phyloP scores from a whole-genome alignment of 352 stramenopile species.

The Phytophthora sp. region DNA sequence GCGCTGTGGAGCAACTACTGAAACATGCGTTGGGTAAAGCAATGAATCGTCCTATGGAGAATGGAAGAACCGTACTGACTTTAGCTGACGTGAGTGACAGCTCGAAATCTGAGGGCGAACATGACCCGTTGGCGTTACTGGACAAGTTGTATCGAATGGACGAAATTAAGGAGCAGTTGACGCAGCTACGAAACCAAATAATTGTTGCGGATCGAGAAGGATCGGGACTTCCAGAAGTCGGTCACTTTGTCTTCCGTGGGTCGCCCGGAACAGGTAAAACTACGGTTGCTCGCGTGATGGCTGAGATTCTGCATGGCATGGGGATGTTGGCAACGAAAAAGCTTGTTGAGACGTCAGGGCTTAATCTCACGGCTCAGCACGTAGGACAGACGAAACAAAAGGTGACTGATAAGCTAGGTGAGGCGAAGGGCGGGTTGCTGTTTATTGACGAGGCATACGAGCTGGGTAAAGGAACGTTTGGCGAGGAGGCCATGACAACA shows the following conservation, averaged over 20 bases:
- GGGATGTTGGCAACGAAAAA: slow-evolving; percentile 91
- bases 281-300: slow-evolving; percentile 91
- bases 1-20: slow-evolving; percentile 84
- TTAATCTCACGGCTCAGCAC: slow-evolving; percentile 89
- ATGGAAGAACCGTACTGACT: slow-evolving; percentile 47
- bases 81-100: slow-evolving; percentile 60
- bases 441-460: slow-evolving; percentile 95
- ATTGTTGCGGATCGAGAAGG: slow-evolving; percentile 74
- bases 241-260: slow-evolving; percentile 90
- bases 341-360: slow-evolving; percentile 88
- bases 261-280: slow-evolving; percentile 90
- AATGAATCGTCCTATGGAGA: slow-evolving; percentile 48
- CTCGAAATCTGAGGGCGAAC: not conserved
- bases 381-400: slow-evolving; percentile 92
- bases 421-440: slow-evolving; percentile 91
- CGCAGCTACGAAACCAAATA: slow-evolving; percentile 62
- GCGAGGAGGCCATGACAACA: slow-evolving; percentile 90
- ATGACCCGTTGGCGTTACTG: slow-evolving; percentile 55
- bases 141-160: slow-evolving; percentile 69
- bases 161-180: slow-evolving; percentile 60
- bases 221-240: slow-evolving; percentile 58
- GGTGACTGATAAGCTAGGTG: slow-evolving; percentile 85
- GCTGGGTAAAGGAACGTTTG: slow-evolving; percentile 80
- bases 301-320: slow-evolving; percentile 93
- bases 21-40: slow-evolving; percentile 77